Conservation (phyloP, 2,329 filamentous ascomycete genomes). For the Colletotrichum eleusines region DNA sequence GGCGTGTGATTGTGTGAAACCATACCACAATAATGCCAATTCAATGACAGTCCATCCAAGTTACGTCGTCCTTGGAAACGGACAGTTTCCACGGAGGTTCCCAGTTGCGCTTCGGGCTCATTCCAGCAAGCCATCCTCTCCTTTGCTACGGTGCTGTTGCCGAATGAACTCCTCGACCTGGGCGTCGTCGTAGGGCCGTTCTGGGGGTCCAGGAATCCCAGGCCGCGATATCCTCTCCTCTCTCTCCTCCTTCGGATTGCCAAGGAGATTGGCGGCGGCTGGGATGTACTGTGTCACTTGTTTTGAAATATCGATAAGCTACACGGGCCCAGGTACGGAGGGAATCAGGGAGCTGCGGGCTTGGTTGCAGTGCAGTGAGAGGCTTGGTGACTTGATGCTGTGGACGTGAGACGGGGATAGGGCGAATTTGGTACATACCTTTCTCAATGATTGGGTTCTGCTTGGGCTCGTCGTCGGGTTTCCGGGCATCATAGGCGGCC, state of each 20-base stretch:
- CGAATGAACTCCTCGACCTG: constrained; percentile 66
- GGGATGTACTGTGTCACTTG: constrained; percentile 60
- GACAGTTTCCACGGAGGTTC: neutral
- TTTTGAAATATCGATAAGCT: constrained; percentile 32
- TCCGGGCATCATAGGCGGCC: constrained; percentile 52
- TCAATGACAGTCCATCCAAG: neutral
- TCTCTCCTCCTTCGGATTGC: constrained; percentile 48
- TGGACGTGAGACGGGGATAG: neutral
- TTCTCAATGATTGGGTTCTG: constrained; percentile 57
- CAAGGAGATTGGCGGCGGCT: constrained; percentile 56
- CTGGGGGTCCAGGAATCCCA: constrained; percentile 54
- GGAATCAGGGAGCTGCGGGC: neutral
- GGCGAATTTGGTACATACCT: constrained; percentile 48
- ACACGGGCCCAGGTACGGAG: constrained; percentile 6
- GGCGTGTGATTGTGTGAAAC: neutral
- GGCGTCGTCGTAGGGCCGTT: constrained; percentile 59
- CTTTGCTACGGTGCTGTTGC: constrained; percentile 64
- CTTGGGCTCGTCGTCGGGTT: constrained; percentile 44
- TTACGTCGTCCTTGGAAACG: neutral
- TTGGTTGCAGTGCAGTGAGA: neutral
- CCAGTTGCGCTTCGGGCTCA: constrained; percentile 14
- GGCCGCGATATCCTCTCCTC: constrained; percentile 41
- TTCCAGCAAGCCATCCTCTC: constrained; percentile 47
- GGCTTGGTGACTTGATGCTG: neutral
- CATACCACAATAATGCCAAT: neutral